Evolutionary conservation across 768 basidiomycete species (phyloP).

Genomic region (Cantharellus anzutake): DNA sequence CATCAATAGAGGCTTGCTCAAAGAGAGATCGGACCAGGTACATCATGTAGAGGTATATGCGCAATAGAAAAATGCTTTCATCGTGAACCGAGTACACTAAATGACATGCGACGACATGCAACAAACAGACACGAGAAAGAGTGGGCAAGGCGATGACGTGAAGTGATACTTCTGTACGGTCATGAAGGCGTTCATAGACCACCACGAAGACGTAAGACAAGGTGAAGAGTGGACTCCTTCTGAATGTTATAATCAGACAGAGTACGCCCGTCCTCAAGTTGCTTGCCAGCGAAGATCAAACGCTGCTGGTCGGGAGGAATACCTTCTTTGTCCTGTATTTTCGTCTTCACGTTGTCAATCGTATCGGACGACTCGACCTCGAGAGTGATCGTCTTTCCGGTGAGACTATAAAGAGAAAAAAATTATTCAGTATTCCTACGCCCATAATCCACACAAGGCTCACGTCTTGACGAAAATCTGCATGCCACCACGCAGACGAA

Average conservation of each 20-base stretch:
- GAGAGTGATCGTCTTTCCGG: constrained; percentile 29
- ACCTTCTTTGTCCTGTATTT: constrained; percentile 87
- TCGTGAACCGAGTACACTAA: too few relatives aligned
- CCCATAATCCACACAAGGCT: neutral
- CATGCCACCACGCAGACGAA: constrained; percentile 13
- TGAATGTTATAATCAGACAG: constrained; percentile 15
- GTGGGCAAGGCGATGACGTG: too few relatives aligned
- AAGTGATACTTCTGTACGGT: too few relatives aligned
- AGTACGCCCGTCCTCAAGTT: constrained; percentile 25
- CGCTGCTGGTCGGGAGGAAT: constrained; percentile 24
- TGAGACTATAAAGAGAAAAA: constrained; percentile 1
- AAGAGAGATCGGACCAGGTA: too few relatives aligned
- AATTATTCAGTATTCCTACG: neutral
- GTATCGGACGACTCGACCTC: constrained; percentile 29
- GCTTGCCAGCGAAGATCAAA: constrained; percentile 31
- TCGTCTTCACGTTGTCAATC: constrained; percentile 79
- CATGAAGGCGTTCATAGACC: neutral
- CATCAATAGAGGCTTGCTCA: too few relatives aligned
- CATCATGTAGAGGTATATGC: too few relatives aligned
- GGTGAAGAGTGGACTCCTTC: constrained; percentile 9
- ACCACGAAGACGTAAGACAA: constrained; percentile 11
- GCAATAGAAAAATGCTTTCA: too few relatives aligned
- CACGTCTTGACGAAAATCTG: constrained; percentile 17
- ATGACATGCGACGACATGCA: too few relatives aligned
- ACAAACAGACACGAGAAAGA: too few relatives aligned